Conservation (phyloP, 257 asterid species). For the Capsicum chinense region DNA sequence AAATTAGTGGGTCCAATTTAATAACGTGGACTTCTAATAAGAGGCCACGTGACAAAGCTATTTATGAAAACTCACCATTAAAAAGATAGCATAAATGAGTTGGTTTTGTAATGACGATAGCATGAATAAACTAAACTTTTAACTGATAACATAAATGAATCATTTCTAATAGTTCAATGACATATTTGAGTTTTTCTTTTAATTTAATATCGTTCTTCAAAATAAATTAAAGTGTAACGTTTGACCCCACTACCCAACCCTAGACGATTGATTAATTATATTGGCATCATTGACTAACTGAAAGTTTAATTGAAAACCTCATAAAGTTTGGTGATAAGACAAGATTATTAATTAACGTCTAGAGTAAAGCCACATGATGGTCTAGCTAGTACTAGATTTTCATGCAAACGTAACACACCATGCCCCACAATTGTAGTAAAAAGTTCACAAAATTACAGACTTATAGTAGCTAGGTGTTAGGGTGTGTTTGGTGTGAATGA, state of each 20-base stretch:
- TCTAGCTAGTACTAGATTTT: neutral
- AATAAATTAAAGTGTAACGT: neutral
- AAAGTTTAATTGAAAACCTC: neutral
- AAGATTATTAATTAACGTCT: neutral
- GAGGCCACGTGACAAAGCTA: too few species aligned
- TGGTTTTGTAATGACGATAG: too few species aligned
- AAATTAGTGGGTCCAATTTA: too few species aligned
- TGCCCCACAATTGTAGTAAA: neutral
- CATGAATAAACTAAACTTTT: too few species aligned
- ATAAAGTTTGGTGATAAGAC: neutral
- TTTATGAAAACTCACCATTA: too few species aligned
- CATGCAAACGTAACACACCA: constrained; percentile 20
- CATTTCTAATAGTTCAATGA: too few species aligned
- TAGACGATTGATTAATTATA: neutral
- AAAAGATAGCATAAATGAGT: too few species aligned
- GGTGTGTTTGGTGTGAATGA: neutral
- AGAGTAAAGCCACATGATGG: neutral
- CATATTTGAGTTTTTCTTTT: too few species aligned
- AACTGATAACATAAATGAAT: too few species aligned
- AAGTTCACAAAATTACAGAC: neutral
- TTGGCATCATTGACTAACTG: neutral
- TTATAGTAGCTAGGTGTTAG: neutral
- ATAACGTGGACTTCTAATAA: too few species aligned
- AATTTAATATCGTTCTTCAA: too few species aligned
- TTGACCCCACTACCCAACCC: neutral